These are phyloP conservation scores for Gonapodya prolifera DNA, from an alignment of 192 early-diverging fungal genomes.

Conservation along the genomic window DNA sequence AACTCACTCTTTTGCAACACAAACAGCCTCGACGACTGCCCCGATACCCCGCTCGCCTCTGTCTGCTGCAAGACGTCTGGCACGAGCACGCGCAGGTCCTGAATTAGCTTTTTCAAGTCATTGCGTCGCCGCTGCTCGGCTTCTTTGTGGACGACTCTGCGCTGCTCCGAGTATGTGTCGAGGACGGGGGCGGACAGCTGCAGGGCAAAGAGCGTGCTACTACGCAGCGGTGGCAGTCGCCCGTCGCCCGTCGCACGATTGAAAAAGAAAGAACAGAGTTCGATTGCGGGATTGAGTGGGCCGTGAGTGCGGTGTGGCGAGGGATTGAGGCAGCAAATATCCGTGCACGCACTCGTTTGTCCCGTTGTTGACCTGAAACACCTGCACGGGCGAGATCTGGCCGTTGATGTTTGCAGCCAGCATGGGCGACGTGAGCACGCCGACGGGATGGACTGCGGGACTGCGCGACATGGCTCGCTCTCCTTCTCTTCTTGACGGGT, in stretches of 20 bases:
- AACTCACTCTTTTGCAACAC: background rate
- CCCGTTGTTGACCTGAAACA: background rate
- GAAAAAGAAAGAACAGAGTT: no score
- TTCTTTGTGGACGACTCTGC: background rate
- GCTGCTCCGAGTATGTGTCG: background rate
- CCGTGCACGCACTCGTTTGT: background rate
- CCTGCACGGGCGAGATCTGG: background rate
- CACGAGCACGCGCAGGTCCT: background rate
- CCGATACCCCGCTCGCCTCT: background rate
- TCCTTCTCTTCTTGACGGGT: background rate
- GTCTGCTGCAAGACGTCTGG: background rate
- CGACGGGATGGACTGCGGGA: background rate
- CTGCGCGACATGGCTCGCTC: background rate
- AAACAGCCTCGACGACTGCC: background rate
- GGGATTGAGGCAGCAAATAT: background rate
- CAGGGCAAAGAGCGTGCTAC: background rate
- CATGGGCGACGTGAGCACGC: background rate
- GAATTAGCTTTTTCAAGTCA: background rate
- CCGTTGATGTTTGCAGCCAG: background rate
- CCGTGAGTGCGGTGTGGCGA: background rate
- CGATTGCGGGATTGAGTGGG: background rate
- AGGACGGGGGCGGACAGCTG: background rate
- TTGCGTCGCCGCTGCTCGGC: background rate
- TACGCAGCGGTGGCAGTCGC: no score
- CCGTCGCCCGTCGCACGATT: no score